These are phyloP conservation scores for Quercus engelmannii DNA, from an alignment of 306 rosid species.

Conservation along the genomic window DNA sequence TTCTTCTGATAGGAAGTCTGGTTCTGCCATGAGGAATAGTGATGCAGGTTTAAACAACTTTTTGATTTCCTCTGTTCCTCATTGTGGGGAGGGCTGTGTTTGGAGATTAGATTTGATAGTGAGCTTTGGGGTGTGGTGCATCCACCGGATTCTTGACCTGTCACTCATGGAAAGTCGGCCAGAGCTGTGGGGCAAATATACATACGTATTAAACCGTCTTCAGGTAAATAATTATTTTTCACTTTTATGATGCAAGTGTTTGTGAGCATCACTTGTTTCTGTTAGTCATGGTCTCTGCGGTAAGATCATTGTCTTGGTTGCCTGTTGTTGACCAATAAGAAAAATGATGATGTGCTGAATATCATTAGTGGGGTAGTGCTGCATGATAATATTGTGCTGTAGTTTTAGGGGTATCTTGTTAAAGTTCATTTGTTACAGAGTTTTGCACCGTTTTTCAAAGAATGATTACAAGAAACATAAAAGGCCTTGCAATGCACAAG, in stretches of 20 bases:
- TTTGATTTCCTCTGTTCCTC: conserved; percentile 58
- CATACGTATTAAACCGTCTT: conserved; percentile 88
- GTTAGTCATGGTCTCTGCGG: neutral
- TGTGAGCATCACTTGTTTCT: conserved; percentile 1
- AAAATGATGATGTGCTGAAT: neutral
- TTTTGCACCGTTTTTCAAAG: neutral
- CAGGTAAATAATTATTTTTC: conserved; percentile 56
- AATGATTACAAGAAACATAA: neutral
- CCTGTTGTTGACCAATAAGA: neutral
- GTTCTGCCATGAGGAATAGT: conserved; percentile 40
- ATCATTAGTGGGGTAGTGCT: neutral
- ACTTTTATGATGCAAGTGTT: neutral
- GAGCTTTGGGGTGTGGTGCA: conserved; percentile 99
- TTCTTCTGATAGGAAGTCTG: conserved; percentile 51
- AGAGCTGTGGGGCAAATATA: conserved; percentile 98
- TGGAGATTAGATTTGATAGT: conserved; percentile 76
- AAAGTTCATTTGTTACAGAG: neutral
- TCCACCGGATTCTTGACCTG: conserved; percentile 86
- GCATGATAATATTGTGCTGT: neutral
- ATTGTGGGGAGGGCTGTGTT: conserved; percentile 90
- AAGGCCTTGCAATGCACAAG: neutral
- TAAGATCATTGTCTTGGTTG: neutral
- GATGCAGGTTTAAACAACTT: conserved; percentile 36
- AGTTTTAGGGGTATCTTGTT: neutral
- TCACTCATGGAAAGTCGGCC: conserved; percentile 97